Percentiles rank a stretch among this genome's conserved stretches.
These are phyloP conservation scores for Scenedesmus sp. DNA, from an alignment of 163 green algal species.

Conservation along the genomic window DNA sequence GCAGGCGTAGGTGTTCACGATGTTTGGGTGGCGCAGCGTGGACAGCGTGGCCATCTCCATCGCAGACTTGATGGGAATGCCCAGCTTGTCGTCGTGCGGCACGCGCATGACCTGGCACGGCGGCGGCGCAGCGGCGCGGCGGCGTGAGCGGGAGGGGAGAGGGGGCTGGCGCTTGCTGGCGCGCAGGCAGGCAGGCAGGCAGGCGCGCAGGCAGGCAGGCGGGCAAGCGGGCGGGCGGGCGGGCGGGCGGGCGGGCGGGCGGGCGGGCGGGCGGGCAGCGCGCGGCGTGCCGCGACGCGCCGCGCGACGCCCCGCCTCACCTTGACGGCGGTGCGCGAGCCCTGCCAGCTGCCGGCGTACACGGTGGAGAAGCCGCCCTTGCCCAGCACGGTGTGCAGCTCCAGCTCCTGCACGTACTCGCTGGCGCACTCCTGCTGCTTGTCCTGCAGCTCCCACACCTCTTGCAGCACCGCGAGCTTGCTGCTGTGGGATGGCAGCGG, in stretches of 20 bases:
- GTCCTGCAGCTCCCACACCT: constrained; percentile 5
- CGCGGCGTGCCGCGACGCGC: neutral
- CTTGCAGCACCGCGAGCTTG: constrained; percentile 5
- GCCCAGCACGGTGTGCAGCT: constrained; percentile 29
- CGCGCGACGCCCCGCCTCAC: neutral
- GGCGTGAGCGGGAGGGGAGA: no score
- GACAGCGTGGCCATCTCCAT: constrained; percentile 58
- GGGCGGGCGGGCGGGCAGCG: neutral
- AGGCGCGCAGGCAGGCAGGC: neutral
- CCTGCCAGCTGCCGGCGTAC: constrained; percentile 29
- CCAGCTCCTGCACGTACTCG: constrained; percentile 19
- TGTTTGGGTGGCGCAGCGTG: constrained; percentile 52
- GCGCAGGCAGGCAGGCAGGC: neutral
- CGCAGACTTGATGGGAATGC: constrained; percentile 40
- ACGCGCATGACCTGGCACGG: constrained; percentile 6
- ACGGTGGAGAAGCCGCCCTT: constrained; percentile 21
- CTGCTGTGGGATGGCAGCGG: constrained; percentile 4
- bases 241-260: neutral
- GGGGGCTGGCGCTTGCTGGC: no score
- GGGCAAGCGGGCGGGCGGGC: neutral
- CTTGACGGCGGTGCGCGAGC: constrained; percentile 19
- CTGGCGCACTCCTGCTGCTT: constrained; percentile 15
- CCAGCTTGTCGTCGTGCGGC: constrained; percentile 4
- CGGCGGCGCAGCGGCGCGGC: neutral
- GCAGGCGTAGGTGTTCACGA: constrained; percentile 41